Base-by-base conservation (phyloP, 331 rosid genomes). In the Acacia concinna region DNA sequence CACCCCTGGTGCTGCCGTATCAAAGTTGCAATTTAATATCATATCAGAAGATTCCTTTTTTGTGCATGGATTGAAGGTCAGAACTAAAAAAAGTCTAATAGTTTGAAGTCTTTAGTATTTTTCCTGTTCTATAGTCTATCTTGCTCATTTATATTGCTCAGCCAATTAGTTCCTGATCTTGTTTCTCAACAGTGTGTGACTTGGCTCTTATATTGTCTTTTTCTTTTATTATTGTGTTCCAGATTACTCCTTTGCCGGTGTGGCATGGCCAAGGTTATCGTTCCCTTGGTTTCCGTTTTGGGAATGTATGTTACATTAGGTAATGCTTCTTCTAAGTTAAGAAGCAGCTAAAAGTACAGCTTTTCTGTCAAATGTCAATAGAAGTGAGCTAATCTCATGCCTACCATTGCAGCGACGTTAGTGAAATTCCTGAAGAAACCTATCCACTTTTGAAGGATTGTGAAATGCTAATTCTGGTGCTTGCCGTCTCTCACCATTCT, bases 361-460 rank as follows among this genome's bases (percentile, higher is more conserved):
- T 41, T 76, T 75, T 46, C 28, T 17, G 47, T 73, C 74, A 41
- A 34, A 21, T 17, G 47, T 73, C 74, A 41, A 34, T 62, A 74
- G 38, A 74, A 28, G 17, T 41, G 51, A 27, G 76, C 83, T 86
- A 79, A 88, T 83, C 68, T 51, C 49, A 72, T 52, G 38, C 76
- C 78, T 49, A 72, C 68, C 62, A 81, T 65, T 81, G 77, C 89
- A 93, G 98, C 81, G 99, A 95, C 74, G 98, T 86, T 74, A 91
- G 99, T 56, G 99, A 91, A 1, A 93, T 95, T 81, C 98, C 97
- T 17, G 93, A 91, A 82, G 99, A 91, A 89, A 93, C 99, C 74
- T 95, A 93, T 79, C 98, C 96, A 11, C 94, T 93, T 81, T 79
- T 95, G 80, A 84, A 85, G 89, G 86, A 85, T 43, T 91, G 92